These are phyloP conservation scores for Tolypocladium pustulatum DNA, from an alignment of 2,329 filamentous ascomycete genomes.

Conservation along the genomic window DNA sequence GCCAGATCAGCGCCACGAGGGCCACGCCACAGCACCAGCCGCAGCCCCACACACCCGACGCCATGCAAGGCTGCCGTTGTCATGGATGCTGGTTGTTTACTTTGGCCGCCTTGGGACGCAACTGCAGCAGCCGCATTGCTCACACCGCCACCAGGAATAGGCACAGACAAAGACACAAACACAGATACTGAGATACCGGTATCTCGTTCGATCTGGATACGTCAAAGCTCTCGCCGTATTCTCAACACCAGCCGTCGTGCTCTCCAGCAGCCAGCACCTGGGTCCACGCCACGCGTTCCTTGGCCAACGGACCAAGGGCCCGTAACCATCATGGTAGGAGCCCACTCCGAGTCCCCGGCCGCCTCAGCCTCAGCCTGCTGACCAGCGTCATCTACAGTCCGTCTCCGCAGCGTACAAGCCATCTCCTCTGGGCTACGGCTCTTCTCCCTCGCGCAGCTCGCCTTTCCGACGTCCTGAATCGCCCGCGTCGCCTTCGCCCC, in stretches of 20 bases:
- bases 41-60: constrained; percentile 3
- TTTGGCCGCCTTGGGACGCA: constrained; percentile 3
- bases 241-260: not conserved
- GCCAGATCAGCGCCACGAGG: not conserved
- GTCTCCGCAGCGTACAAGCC: constrained; percentile 54
- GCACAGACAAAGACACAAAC: not conserved
- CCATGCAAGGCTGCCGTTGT: constrained; percentile 16
- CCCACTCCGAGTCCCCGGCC: constrained; percentile 11
- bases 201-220: too few relatives aligned
- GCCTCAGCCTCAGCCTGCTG: constrained; percentile 14
- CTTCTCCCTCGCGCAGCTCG: constrained; percentile 48
- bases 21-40: constrained; percentile 8
- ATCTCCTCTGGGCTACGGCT: constrained; percentile 61
- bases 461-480: constrained; percentile 54
- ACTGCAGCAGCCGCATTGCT: not conserved
- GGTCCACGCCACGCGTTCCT: constrained; percentile 6
- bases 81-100: constrained; percentile 16
- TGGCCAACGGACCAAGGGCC: constrained; percentile 9
- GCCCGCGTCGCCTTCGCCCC: constrained; percentile 52
- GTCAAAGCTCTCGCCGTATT: not conserved
- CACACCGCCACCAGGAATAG: not conserved
- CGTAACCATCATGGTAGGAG: constrained; percentile 18
- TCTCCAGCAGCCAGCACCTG: not conserved
- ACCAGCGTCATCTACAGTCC: constrained; percentile 31
- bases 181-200: not conserved